Percentiles rank a stretch among this genome's conserved stretches.
Evolutionary conservation across 1,284 basidiomycete species (phyloP).

Genomic region (Phlebopus sp.): DNA sequence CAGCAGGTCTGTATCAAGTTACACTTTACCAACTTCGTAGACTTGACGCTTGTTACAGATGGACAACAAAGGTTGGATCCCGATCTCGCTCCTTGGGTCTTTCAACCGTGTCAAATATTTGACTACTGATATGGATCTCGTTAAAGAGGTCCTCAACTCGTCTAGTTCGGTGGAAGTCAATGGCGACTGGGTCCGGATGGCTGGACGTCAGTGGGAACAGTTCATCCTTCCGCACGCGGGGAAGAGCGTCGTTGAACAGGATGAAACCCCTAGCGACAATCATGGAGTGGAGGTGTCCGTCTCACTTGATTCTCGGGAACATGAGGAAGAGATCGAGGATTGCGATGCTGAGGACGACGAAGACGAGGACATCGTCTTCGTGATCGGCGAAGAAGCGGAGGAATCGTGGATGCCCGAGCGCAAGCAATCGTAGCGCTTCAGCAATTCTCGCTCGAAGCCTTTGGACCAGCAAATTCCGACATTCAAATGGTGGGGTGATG

Average conservation of each 20-base stretch:
- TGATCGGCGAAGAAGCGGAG: constrained; percentile 41
- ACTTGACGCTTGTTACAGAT: constrained; percentile 52
- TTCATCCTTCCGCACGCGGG: constrained; percentile 74
- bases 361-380: constrained; percentile 53
- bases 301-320: constrained; percentile 12
- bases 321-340: constrained; percentile 27
- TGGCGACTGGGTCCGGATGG: constrained; percentile 67
- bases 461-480: not conserved
- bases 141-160: constrained; percentile 68
- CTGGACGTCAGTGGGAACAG: constrained; percentile 51
- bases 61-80: constrained; percentile 87
- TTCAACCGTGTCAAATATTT: constrained; percentile 82
- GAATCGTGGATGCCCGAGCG: constrained; percentile 44
- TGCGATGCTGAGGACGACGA: constrained; percentile 47
- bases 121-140: constrained; percentile 63
- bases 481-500: not conserved
- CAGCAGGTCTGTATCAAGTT: constrained; percentile 54
- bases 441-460: not conserved
- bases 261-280: not conserved
- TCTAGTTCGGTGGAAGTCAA: constrained; percentile 75
- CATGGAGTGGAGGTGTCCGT: constrained; percentile 4
- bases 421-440: constrained; percentile 10
- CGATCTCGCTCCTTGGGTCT: constrained; percentile 74
- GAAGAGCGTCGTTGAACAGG: constrained; percentile 38
- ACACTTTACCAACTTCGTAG: not conserved